phyloP scores from a whole-genome alignment of 768 basidiomycete genomes.

The Panaeolus papilionaceus region DNA sequence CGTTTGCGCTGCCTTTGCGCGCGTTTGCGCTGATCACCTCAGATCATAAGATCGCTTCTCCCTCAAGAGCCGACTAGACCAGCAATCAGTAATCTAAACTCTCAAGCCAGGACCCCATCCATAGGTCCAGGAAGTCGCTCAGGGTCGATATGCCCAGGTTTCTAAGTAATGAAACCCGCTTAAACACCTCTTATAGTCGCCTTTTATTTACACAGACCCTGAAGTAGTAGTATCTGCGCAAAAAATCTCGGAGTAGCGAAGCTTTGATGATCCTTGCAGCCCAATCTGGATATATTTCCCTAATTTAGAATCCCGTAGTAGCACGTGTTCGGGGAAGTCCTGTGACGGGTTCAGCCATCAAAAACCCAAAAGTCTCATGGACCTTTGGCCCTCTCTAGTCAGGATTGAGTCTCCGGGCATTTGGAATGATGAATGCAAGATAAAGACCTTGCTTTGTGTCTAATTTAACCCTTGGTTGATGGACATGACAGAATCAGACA shows the following conservation, averaged over 20 bases:
- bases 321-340: not conserved
- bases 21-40: not conserved
- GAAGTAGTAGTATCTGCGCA: not conserved
- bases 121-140: too few species aligned
- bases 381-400: conserved; percentile 3
- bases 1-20: not conserved
- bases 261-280: not conserved
- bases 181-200: too few species aligned
- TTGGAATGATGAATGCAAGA: conserved; percentile 9
- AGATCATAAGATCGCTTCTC: not conserved
- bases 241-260: not conserved
- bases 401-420: conserved; percentile 1
- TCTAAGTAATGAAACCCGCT: too few species aligned
- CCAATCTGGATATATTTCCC: conserved; percentile 2
- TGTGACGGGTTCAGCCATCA: not conserved
- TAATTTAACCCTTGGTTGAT: not conserved
- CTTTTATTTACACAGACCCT: not conserved
- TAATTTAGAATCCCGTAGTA: not conserved
- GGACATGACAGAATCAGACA: not conserved
- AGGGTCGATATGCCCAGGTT: too few species aligned
- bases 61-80: not conserved
- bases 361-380: conserved; percentile 4
- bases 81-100: too few species aligned
- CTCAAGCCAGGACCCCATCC: too few species aligned
- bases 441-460: not conserved